These are phyloP conservation scores for Tetrapisispora phaffii DNA, from an alignment of 805 yeast genomes.

Conservation along the genomic window DNA sequence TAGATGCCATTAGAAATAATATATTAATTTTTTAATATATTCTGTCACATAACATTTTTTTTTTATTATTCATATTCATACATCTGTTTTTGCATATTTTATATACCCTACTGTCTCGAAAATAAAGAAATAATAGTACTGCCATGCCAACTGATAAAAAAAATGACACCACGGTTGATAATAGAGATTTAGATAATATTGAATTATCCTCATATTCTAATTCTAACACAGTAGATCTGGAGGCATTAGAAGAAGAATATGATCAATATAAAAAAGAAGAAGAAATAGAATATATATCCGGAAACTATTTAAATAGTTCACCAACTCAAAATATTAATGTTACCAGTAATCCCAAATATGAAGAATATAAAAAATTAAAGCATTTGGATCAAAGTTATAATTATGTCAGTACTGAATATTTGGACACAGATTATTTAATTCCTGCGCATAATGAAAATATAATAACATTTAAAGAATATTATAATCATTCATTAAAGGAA, in stretches of 20 bases:
- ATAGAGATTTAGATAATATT: background rate
- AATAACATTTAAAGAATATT: slow-evolving; percentile 16
- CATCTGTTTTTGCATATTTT: too few relatives aligned
- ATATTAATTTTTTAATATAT: too few relatives aligned
- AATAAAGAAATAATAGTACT: too few relatives aligned
- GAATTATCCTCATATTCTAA: background rate
- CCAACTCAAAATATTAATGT: background rate
- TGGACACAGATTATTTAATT: background rate
- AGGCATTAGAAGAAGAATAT: slow-evolving; percentile 2
- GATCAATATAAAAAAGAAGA: background rate
- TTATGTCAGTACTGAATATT: background rate
- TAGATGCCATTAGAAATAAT: too few relatives aligned
- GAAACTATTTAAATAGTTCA: background rate
- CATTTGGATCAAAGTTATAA: slow-evolving; percentile 2
- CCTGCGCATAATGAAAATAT: slow-evolving; percentile 15
- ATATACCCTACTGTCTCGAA: too few relatives aligned
- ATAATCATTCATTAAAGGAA: slow-evolving; percentile 13
- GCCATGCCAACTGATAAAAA: background rate
- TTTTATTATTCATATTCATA: too few relatives aligned
- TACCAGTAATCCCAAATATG: background rate
- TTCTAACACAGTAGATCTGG: background rate
- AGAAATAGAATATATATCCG: background rate
- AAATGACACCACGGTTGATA: background rate
- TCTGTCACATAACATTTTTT: too few relatives aligned
- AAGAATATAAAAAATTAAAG: slow-evolving; percentile 1